Base-by-base conservation (phyloP, 140 eudicot species). In the Flaveria floridana region DNA sequence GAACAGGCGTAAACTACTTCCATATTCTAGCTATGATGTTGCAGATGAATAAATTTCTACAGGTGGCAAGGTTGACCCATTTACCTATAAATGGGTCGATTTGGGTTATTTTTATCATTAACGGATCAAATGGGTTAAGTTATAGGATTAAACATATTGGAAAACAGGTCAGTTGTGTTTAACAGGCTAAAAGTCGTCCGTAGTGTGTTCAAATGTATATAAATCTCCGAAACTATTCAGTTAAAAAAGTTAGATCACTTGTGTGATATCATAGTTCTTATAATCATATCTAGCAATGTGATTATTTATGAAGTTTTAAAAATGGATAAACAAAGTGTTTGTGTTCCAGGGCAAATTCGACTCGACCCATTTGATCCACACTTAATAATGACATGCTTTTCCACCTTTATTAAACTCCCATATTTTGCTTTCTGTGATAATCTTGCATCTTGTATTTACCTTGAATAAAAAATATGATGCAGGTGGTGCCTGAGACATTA, bases 401-500 rank as follows among this genome's bases (percentile, higher is more conserved):
- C 68, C 18, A 12, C 9, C 68, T 12, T 16, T 63, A 63, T 14
- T 26, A 30, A 59, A 63, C 69, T 16, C 41, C 67, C 21, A 18
- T 15, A 37, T n/a, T 15, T 65, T 65, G 71, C 28, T 18, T 67
- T 68, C 19, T 42, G 25, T 74, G 26, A 44, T 9, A 59, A 73
- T 15, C 69, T 42, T 6, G 3, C 30, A 6, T 26, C 28, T 28
- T n/a, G 28, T 74, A 18, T 78, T 64, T 58, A 83, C 13, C 55
- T 63, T 63, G 61, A 8, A 65, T 70, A 25, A 46, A 56, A 15
- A 74, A 47, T 48, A 57, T 30, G 74, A 23, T 84, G 76, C 90
- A 93, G 99, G 99, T 93, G 70, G 99, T 93, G 30, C 97, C 99
- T 1, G 99, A 93, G 87, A 93, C 99, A 6, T 82, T 93, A 85